A percentile compares a stretch with the other conserved stretches of the same genome.
Evolutionary conservation across 495 filamentous ascomycete species (phyloP).

Genomic region (Lentithecium fluviatile): DNA sequence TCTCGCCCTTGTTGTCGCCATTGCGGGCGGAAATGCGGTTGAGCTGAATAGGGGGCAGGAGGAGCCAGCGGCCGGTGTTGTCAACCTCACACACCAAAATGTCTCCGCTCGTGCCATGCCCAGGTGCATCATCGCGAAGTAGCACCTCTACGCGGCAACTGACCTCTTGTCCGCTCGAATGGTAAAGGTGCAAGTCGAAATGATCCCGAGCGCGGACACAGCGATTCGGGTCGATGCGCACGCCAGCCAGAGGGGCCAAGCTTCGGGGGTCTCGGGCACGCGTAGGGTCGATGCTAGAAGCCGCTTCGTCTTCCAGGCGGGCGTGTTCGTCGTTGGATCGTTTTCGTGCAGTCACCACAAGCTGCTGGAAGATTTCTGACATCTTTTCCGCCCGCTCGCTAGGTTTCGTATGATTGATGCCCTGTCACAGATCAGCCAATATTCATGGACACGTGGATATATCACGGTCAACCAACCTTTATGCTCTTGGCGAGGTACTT

Average conservation of each 20-base stretch:
- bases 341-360: constrained; percentile 73
- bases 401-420: constrained; percentile 52
- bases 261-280: constrained; percentile 75
- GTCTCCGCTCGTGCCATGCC: constrained; percentile 64
- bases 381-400: constrained; percentile 58
- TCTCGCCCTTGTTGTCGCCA: constrained; percentile 66
- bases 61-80: constrained; percentile 71
- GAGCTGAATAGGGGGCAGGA: constrained; percentile 79
- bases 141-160: constrained; percentile 88
- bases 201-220: constrained; percentile 84
- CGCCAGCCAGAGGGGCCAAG: constrained; percentile 63
- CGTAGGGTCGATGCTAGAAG: constrained; percentile 75
- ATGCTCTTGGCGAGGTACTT: constrained; percentile 86
- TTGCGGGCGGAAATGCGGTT: constrained; percentile 72
- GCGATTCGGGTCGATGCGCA: constrained; percentile 68
- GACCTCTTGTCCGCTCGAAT: constrained; percentile 85
- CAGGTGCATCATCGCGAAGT: constrained; percentile 70
- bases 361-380: constrained; percentile 60
- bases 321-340: constrained; percentile 82
- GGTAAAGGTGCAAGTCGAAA: constrained; percentile 79
- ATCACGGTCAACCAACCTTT: constrained; percentile 52
- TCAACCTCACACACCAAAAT: constrained; percentile 88
- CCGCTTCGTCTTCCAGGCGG: constrained; percentile 86
- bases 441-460: constrained; percentile 16
- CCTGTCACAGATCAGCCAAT: constrained; percentile 39